These are phyloP conservation scores for Datisca glomerata DNA, from an alignment of 306 rosid species.

Conservation along the genomic window DNA sequence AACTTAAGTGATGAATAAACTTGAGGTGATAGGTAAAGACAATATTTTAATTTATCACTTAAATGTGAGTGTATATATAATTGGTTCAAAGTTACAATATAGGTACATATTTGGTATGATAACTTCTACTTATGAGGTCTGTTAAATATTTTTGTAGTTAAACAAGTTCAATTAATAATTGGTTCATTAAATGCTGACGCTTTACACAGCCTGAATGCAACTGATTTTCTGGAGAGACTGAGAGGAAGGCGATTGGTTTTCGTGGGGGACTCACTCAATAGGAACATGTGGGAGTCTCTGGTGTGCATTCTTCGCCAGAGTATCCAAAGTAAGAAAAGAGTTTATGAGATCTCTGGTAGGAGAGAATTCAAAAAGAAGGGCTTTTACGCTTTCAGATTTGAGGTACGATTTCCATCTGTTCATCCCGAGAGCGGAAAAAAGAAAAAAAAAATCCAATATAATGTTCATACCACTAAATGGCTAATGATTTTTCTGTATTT, in stretches of 20 bases:
- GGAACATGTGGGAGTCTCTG: constrained; percentile 97
- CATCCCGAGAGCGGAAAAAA: background rate
- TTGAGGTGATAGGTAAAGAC: too few species aligned
- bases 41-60: too few species aligned
- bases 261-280: constrained; percentile 90
- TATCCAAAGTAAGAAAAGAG: constrained; percentile 39
- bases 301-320: constrained; percentile 73
- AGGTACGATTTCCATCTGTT: constrained; percentile 42
- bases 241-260: constrained; percentile 68
- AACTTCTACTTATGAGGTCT: too few species aligned
- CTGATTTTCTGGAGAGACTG: constrained; percentile 73
- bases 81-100: too few species aligned
- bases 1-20: too few species aligned
- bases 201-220: constrained; percentile 62
- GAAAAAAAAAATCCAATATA: background rate
- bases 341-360: constrained; percentile 76
- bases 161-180: too few species aligned
- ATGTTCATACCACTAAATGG: constrained; percentile 7
- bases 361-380: constrained; percentile 74
- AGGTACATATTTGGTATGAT: too few species aligned
- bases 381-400: constrained; percentile 70
- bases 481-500: constrained; percentile 10
- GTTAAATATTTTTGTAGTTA: too few species aligned
- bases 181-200: constrained; percentile 8
- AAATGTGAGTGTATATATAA: too few species aligned